A percentile compares a stretch with the other conserved stretches of the same genome.
Conservation (phyloP, 2,329 filamentous ascomycete species). For the Hypomyces perniciosus region DNA sequence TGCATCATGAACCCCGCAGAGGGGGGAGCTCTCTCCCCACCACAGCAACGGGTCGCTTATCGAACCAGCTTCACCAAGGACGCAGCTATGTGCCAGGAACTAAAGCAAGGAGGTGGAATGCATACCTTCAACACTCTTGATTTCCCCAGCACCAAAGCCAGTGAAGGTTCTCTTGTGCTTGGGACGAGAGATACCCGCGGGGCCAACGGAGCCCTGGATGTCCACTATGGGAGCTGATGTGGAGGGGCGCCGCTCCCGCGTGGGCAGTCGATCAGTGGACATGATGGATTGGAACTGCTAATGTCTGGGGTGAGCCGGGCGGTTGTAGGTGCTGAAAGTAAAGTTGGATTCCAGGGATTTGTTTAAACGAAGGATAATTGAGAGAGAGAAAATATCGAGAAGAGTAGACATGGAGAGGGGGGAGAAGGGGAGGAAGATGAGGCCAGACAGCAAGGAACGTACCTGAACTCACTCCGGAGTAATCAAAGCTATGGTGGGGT, state of each 20-base stretch:
- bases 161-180: constrained; percentile 98
- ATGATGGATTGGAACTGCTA: constrained; percentile 20
- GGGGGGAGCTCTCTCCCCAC: constrained; percentile 7
- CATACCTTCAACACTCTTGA: constrained; percentile 86
- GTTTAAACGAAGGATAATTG: background rate
- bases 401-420: background rate
- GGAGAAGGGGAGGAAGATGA: background rate
- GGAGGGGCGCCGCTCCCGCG: constrained; percentile 74
- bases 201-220: constrained; percentile 79
- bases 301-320: background rate
- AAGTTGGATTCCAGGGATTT: background rate
- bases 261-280: constrained; percentile 37
- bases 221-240: constrained; percentile 78
- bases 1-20: constrained; percentile 11
- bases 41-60: background rate
- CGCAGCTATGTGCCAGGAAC: background rate
- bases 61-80: background rate
- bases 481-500: constrained; percentile 12
- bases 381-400: background rate
- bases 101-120: background rate
- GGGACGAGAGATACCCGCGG: constrained; percentile 75
- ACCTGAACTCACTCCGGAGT: constrained; percentile 6
- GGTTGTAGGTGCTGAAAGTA: background rate
- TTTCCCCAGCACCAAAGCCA: constrained; percentile 83
- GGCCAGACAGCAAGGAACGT: background rate